A percentile compares a stretch with the other conserved stretches of the same genome.
Conservation (phyloP, 495 filamentous ascomycete species). For the Talaromyces wortmannii region DNA sequence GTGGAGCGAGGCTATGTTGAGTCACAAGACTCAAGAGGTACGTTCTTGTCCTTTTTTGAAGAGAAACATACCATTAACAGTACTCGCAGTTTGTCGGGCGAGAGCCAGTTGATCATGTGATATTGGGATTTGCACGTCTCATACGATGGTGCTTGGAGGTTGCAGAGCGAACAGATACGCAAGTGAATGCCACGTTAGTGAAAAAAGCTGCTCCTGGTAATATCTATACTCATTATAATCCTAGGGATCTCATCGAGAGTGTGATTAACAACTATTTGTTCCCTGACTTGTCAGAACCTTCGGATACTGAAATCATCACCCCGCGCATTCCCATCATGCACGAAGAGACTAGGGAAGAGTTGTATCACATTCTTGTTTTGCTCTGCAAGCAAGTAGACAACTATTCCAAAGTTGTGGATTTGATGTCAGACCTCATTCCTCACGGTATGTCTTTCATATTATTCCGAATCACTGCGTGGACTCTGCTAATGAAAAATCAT, state of each 20-base stretch:
- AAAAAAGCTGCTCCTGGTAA: background rate
- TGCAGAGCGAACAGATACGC: slow-evolving; percentile 31
- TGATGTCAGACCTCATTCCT: slow-evolving; percentile 46
- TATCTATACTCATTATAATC: slow-evolving; percentile 4
- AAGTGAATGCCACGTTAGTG: slow-evolving; percentile 38
- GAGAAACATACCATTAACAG: background rate
- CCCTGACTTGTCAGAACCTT: slow-evolving; percentile 42
- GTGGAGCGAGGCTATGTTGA: slow-evolving; percentile 50
- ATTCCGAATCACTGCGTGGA: slow-evolving; percentile 5
- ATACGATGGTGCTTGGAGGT: slow-evolving; percentile 42
- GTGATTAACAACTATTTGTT: slow-evolving; percentile 68
- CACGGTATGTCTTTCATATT: slow-evolving; percentile 24
- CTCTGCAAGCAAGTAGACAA: slow-evolving; percentile 50
- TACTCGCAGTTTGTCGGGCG: slow-evolving; percentile 40
- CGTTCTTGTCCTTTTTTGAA: slow-evolving; percentile 1
- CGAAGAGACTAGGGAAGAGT: slow-evolving; percentile 47
- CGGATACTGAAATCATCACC: slow-evolving; percentile 9
- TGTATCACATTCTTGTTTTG: slow-evolving; percentile 56
- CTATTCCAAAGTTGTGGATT: slow-evolving; percentile 42
- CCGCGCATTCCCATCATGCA: slow-evolving; percentile 45
- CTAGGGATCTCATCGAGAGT: slow-evolving; percentile 44
- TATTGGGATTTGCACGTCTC: slow-evolving; percentile 40
- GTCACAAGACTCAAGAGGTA: slow-evolving; percentile 46
- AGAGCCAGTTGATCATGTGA: slow-evolving; percentile 38
- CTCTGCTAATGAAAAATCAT: background rate